phyloP scores from a whole-genome alignment of 192 early-diverging fungal genomes.

The Entomortierella parvispora region DNA sequence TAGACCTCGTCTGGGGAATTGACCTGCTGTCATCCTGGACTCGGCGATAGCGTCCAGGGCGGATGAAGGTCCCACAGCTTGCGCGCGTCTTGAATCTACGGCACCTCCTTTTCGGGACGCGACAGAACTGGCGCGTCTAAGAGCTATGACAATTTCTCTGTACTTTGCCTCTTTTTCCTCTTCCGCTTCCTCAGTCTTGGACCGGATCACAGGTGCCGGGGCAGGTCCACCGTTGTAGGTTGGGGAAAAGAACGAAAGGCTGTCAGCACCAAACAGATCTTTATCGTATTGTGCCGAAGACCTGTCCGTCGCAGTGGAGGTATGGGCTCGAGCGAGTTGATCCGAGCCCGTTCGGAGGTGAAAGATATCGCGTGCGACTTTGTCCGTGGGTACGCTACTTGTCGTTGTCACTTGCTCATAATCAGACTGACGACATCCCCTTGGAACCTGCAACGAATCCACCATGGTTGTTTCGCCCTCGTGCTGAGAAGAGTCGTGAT shows the following conservation, averaged over 20 bases:
- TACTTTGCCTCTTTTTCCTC: conserved; percentile 28
- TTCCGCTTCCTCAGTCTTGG: conserved; percentile 8
- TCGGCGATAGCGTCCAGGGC: neutral
- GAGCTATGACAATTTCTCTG: conserved; percentile 34
- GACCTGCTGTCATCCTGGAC: neutral
- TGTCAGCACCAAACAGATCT: no score
- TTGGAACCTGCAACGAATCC: no score
- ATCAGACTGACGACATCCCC: no score
- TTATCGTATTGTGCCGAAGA: no score
- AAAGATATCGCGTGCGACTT: no score
- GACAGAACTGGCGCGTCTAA: conserved; percentile 23
- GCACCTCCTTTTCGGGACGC: conserved; percentile 5
- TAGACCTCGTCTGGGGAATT: neutral
- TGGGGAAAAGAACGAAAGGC: neutral
- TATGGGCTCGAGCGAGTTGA: no score
- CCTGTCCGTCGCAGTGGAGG: no score
- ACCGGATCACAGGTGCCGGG: neutral
- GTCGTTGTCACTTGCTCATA: no score
- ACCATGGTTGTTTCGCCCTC: no score
- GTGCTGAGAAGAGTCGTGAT: neutral
- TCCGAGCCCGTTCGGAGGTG: no score
- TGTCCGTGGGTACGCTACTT: no score
- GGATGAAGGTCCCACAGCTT: neutral
- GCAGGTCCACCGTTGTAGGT: neutral
- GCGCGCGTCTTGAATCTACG: conserved; percentile 2